A percentile compares a stretch with the other conserved stretches of the same genome.
phyloP scores from a whole-genome alignment of 1,139 yeast species.

The Pneumocystis oryctolagi region DNA sequence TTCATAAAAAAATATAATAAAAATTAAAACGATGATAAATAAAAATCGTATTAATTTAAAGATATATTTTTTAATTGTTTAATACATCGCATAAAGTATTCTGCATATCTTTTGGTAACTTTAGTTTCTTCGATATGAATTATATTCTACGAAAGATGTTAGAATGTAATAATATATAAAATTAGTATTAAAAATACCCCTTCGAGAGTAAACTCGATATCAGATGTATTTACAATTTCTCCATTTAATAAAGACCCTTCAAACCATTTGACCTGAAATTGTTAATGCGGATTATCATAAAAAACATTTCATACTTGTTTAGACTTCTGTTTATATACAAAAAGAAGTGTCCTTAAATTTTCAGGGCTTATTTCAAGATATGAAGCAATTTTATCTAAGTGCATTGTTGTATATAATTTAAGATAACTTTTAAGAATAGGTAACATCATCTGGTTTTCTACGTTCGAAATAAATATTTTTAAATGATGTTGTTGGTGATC shows the following conservation, averaged over 20 bases:
- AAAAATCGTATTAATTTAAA: neutral
- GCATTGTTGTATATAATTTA: conserved; percentile 34
- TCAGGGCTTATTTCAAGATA: conserved; percentile 29
- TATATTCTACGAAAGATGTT: conserved; percentile 16
- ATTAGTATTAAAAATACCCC: conserved; percentile 16
- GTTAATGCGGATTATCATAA: conserved; percentile 33
- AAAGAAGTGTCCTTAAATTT: conserved; percentile 17
- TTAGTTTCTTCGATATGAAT: conserved; percentile 34
- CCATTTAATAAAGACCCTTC: conserved; percentile 31
- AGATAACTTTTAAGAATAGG: conserved; percentile 33
- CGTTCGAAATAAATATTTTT: conserved; percentile 31
- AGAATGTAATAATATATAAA: neutral
- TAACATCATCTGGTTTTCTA: conserved; percentile 27
- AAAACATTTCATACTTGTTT: conserved; percentile 26
- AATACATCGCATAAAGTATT: conserved; percentile 35
- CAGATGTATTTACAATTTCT: conserved; percentile 28
- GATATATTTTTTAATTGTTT: neutral
- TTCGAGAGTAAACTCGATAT: conserved; percentile 31
- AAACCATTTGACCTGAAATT: conserved; percentile 25
- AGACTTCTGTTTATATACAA: neutral
- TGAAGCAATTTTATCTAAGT: conserved; percentile 30
- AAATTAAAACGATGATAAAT: neutral
- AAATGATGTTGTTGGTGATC: conserved; percentile 33
- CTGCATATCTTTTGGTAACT: conserved; percentile 33
- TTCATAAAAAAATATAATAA: neutral